Conservation (phyloP, 2,329 filamentous ascomycete genomes). For the Colletotrichum sansevieriae region DNA sequence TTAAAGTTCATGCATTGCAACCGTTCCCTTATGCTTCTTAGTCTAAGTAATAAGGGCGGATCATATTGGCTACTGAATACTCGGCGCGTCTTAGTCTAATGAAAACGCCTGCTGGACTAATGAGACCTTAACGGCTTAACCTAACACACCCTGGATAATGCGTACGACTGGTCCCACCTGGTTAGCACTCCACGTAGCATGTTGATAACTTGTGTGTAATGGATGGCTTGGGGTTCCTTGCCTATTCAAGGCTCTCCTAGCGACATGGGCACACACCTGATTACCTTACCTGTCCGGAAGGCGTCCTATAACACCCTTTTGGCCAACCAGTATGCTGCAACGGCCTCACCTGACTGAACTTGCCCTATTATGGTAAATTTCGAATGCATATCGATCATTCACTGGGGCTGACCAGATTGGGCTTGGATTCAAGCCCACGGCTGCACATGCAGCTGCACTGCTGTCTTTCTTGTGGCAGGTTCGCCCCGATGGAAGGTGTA, state of each 20-base stretch:
- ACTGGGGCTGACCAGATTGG: not conserved
- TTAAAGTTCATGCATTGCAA: not conserved
- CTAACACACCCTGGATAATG: not conserved
- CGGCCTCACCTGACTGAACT: not conserved
- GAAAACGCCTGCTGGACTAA: not conserved
- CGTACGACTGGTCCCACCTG: not conserved
- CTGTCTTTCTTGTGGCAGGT: not conserved
- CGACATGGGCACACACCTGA: not conserved
- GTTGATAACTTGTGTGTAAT: not conserved
- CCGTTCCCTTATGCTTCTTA: too few species aligned
- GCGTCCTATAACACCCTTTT: not conserved
- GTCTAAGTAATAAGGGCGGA: too few species aligned
- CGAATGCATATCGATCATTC: accelerated
- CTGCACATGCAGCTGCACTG: not conserved
- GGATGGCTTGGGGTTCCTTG: not conserved
- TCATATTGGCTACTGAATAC: not conserved
- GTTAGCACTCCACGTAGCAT: not conserved
- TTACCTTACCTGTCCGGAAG: not conserved
- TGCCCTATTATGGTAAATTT: not conserved
- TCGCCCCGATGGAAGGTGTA: accelerated
- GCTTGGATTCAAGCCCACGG: not conserved
- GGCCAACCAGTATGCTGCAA: not conserved
- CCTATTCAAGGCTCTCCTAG: not conserved
- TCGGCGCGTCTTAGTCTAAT: not conserved
- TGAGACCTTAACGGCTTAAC: not conserved